Evolutionary conservation across 169 alveolate genomes (phyloP).

Genomic region (Neospora caninum): DNA sequence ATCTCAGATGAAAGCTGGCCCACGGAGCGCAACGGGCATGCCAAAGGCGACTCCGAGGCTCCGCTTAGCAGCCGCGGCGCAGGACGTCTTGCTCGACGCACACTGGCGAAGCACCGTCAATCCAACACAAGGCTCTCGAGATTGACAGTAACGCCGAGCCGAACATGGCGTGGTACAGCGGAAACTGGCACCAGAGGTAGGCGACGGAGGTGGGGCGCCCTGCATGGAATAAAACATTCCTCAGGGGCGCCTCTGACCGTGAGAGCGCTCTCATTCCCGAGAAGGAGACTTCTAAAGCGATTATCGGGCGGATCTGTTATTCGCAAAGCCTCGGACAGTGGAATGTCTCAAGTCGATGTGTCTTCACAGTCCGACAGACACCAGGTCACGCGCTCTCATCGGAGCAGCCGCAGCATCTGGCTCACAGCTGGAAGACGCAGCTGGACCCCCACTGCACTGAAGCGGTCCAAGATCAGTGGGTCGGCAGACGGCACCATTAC

Average conservation of each 20-base stretch:
- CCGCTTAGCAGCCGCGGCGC: no score
- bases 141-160: no score
- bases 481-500: not conserved
- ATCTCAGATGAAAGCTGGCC: not conserved
- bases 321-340: not conserved
- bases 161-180: not conserved
- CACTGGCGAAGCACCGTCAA: no score
- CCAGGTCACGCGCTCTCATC: not conserved
- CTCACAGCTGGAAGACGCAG: not conserved
- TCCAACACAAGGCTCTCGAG: no score
- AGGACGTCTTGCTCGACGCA: no score
- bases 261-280: not conserved
- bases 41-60: no score
- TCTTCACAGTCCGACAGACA: not conserved
- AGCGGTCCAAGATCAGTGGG: not conserved
- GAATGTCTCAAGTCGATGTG: not conserved
- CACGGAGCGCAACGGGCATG: no score
- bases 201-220: not conserved
- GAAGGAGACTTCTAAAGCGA: not conserved
- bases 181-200: not conserved
- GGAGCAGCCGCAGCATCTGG: not conserved
- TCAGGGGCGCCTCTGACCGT: not conserved
- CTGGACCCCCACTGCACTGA: not conserved
- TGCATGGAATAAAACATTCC: not conserved
- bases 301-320: not conserved